These are phyloP conservation scores for Halophytophthora polymorphica DNA, from an alignment of 352 stramenopile species.

Conservation along the genomic window DNA sequence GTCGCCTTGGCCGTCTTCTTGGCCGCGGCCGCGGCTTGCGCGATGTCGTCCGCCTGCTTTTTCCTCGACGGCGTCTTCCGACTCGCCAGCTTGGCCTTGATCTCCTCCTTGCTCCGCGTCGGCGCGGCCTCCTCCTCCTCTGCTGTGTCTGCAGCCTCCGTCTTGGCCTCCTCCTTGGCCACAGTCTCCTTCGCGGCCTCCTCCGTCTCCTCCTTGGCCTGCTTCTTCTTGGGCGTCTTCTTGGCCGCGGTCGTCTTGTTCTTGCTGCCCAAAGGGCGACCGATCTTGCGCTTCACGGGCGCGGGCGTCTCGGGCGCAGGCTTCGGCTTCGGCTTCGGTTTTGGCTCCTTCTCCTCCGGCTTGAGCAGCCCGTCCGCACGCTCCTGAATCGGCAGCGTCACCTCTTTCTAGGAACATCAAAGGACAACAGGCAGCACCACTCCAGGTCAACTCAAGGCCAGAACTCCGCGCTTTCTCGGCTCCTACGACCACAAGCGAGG, in stretches of 20 bases:
- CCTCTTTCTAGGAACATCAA: slow-evolving; percentile 53
- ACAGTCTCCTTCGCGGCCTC: slow-evolving; percentile 16
- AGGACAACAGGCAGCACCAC: slow-evolving; percentile 4
- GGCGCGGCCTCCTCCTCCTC: slow-evolving; percentile 26
- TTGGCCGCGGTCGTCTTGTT: slow-evolving; percentile 25
- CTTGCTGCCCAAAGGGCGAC: slow-evolving; percentile 34
- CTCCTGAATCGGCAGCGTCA: slow-evolving; percentile 47
- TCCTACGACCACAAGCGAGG: too few relatives aligned
- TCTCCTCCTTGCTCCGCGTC: slow-evolving; percentile 67
- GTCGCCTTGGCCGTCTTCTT: slow-evolving; percentile 40
- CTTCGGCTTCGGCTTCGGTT: slow-evolving; percentile 11
- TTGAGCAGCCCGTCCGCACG: slow-evolving; percentile 57
- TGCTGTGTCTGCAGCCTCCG: slow-evolving; percentile 9
- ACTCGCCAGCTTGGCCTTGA: slow-evolving; percentile 71
- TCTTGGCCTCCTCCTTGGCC: slow-evolving; percentile 13
- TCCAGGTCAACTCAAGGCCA: too few relatives aligned
- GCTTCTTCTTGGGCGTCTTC: slow-evolving; percentile 21
- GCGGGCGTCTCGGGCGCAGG: slow-evolving; percentile 11
- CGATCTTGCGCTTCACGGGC: slow-evolving; percentile 44
- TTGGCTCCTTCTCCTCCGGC: slow-evolving; percentile 14
- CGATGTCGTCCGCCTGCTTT: slow-evolving; percentile 40
- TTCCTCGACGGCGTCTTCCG: slow-evolving; percentile 68
- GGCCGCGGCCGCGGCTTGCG: slow-evolving; percentile 11
- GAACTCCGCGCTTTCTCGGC: too few relatives aligned
- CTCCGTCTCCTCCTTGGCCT: slow-evolving; percentile 6